phyloP scores from a whole-genome alignment of 2,329 filamentous ascomycete genomes.

The Pseudogymnoascus sp. region DNA sequence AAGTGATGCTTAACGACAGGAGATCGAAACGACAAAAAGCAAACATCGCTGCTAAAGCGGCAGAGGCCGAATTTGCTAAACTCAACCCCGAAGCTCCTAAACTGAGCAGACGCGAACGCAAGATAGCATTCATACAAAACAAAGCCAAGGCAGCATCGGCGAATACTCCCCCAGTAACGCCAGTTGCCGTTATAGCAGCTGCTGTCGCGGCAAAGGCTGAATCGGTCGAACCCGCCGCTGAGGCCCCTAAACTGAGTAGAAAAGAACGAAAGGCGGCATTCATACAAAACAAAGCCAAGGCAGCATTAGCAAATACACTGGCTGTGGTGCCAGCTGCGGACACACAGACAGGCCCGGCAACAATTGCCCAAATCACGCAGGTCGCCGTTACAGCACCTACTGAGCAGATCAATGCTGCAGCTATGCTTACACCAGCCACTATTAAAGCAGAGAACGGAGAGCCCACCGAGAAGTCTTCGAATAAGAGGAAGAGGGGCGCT shows the following conservation, averaged over 20 bases:
- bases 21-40: background rate
- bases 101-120: background rate
- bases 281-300: background rate
- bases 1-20: background rate
- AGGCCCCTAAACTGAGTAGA: background rate
- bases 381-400: background rate
- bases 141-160: background rate
- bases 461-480: background rate
- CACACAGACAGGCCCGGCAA: background rate
- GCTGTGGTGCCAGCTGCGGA: background rate
- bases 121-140: background rate
- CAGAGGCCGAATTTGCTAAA: background rate
- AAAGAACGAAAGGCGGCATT: background rate
- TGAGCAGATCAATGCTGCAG: background rate
- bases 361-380: background rate
- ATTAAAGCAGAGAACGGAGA: background rate
- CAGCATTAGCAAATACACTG: background rate
- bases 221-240: background rate
- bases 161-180: background rate
- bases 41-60: background rate
- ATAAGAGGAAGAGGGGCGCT: background rate
- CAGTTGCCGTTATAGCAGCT: background rate
- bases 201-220: background rate
- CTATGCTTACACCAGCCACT: background rate
- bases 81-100: background rate